Conservation (phyloP, 148 eudicot species). For the Chenopodium suecicum region DNA sequence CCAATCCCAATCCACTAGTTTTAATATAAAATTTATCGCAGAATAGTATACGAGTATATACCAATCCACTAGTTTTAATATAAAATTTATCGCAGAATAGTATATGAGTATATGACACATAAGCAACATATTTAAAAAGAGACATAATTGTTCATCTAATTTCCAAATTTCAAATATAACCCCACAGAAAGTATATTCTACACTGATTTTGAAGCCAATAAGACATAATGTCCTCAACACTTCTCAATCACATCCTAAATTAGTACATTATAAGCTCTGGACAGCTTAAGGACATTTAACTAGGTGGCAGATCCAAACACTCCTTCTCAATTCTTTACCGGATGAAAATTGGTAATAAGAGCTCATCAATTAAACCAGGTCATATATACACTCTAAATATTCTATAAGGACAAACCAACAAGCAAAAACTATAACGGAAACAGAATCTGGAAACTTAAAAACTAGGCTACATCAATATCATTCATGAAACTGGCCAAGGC, state of each 20-base stretch:
- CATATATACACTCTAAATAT: too few relatives aligned
- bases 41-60: background rate
- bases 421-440: background rate
- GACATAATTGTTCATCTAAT: background rate
- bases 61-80: too few relatives aligned
- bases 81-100: too few relatives aligned
- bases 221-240: background rate
- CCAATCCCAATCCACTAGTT: background rate
- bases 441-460: too few relatives aligned
- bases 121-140: background rate
- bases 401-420: background rate
- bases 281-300: background rate
- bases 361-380: background rate
- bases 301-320: background rate
- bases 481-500: background rate
- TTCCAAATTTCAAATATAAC: background rate
- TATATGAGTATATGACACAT: background rate
- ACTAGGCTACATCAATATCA: background rate
- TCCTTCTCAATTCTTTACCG: background rate
- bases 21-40: too few relatives aligned
- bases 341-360: background rate
- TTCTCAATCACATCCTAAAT: background rate
- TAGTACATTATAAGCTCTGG: too few relatives aligned
- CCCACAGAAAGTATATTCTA: background rate
- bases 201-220: background rate